Evolutionary conservation across 345 rosid genomes (phyloP).

Genomic region (Camelina laxa): DNA sequence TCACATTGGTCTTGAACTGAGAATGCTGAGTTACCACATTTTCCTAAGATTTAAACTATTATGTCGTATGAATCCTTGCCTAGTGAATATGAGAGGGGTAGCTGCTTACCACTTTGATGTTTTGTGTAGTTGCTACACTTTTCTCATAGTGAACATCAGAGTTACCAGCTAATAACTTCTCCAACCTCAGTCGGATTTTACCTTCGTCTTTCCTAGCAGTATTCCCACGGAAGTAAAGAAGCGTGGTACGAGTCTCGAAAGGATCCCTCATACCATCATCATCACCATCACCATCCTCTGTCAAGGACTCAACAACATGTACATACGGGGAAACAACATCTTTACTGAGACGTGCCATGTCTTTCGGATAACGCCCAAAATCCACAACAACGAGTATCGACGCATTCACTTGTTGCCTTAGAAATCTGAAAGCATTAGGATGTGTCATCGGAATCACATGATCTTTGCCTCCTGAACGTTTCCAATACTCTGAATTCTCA

Average conservation of each 20-base stretch:
- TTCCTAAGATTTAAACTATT: neutral
- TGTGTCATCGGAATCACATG: slow-evolving; percentile 98
- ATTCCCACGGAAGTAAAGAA: slow-evolving; percentile 92
- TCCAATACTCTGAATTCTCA: slow-evolving; percentile 80
- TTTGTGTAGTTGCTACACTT: slow-evolving; percentile 65
- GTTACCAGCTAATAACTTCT: slow-evolving; percentile 62
- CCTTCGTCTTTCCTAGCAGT: slow-evolving; percentile 95
- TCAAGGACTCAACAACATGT: slow-evolving; percentile 80
- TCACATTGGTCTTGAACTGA: neutral
- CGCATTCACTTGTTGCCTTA: slow-evolving; percentile 79
- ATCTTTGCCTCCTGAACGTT: slow-evolving; percentile 91
- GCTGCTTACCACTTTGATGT: slow-evolving; percentile 70
- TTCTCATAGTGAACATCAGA: slow-evolving; percentile 76
- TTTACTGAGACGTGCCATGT: slow-evolving; percentile 74
- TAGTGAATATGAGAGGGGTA: neutral
- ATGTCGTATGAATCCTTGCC: neutral
- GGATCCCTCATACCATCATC: slow-evolving; percentile 48
- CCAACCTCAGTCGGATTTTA: slow-evolving; percentile 75
- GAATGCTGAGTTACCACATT: neutral
- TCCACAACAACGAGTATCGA: slow-evolving; percentile 89
- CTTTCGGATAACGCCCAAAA: slow-evolving; percentile 80
- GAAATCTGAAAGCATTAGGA: slow-evolving; percentile 99
- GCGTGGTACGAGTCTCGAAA: slow-evolving; percentile 69
- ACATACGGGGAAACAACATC: slow-evolving; percentile 96
- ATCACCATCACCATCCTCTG: slow-evolving; percentile 59